These are phyloP conservation scores for Botryotinia globosa DNA, from an alignment of 2,329 filamentous ascomycete genomes.

Conservation along the genomic window DNA sequence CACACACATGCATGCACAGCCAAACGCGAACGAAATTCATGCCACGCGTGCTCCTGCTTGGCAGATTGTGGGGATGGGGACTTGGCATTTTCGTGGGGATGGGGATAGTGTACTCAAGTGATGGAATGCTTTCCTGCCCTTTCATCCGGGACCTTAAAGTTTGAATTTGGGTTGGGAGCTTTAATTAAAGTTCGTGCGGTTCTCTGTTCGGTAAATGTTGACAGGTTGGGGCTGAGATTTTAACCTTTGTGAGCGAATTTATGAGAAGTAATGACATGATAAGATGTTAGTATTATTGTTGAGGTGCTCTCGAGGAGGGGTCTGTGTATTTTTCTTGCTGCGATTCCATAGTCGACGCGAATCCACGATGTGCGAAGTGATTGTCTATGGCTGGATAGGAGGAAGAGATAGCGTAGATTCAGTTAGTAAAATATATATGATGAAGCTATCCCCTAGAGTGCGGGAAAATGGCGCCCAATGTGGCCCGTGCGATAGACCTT, in stretches of 20 bases:
- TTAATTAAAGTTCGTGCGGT: background rate
- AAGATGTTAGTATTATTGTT: background rate
- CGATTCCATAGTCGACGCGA: background rate
- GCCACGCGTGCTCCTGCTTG: background rate
- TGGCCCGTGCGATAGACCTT: no score
- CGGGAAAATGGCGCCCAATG: no score
- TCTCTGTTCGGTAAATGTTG: background rate
- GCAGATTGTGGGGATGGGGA: background rate
- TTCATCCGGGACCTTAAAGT: background rate
- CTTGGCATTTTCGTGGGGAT: conserved; percentile 1
- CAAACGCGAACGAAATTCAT: background rate
- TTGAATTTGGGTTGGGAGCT: no score
- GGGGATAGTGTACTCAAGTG: background rate
- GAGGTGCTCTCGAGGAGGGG: background rate
- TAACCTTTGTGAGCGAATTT: background rate
- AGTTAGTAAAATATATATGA: background rate
- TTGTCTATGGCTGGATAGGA: background rate
- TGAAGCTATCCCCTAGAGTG: no score
- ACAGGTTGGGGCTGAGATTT: background rate
- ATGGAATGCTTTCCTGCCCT: background rate
- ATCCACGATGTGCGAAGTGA: background rate
- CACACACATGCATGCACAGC: background rate
- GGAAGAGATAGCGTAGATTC: background rate
- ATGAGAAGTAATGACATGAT: background rate
- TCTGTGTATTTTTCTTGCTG: background rate